Evolutionary conservation across 345 rosid genomes (phyloP).

Genomic region (Boechera stricta): DNA sequence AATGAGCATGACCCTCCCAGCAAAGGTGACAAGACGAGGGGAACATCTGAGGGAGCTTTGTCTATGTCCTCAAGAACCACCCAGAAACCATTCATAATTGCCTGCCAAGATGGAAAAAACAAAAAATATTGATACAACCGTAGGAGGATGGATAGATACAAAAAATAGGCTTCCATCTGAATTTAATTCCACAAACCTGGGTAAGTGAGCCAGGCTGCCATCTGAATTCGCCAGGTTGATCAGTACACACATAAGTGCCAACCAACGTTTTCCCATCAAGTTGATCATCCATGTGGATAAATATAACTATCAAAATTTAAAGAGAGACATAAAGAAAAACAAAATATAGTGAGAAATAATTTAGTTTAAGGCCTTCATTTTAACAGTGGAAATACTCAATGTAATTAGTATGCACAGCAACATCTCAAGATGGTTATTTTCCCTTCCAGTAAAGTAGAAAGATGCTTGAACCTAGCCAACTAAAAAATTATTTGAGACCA

Average conservation of each 20-base stretch:
- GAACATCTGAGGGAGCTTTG: constrained; percentile 90
- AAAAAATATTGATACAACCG: background rate
- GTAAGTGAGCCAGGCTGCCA: constrained; percentile 98
- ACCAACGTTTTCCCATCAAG: constrained; percentile 91
- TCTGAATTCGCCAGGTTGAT: constrained; percentile 95
- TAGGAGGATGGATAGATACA: constrained; percentile 36
- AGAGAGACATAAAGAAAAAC: constrained; percentile 11
- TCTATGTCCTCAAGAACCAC: constrained; percentile 95
- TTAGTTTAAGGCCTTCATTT: constrained; percentile 10
- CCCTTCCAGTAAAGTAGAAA: constrained; percentile 9
- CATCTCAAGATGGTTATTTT: constrained; percentile 19
- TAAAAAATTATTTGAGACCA: constrained; percentile 14
- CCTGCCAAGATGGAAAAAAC: constrained; percentile 53
- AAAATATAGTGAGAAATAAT: constrained; percentile 32
- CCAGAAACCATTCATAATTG: constrained; percentile 84
- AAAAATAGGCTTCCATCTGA: constrained; percentile 19
- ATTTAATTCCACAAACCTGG: constrained; percentile 64
- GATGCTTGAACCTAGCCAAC: constrained; percentile 21
- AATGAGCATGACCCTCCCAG: constrained; percentile 80
- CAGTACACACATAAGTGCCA: constrained; percentile 91
- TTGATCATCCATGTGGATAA: constrained; percentile 97
- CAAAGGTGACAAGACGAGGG: constrained; percentile 77
- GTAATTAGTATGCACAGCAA: constrained; percentile 14
- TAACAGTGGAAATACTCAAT: background rate
- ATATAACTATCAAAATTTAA: constrained; percentile 52